A percentile compares a stretch with the other conserved stretches of the same genome.
These are phyloP conservation scores for Hordeum pubiflorum DNA, from an alignment of 202 grass and related monocot genomes.

Conservation along the genomic window DNA sequence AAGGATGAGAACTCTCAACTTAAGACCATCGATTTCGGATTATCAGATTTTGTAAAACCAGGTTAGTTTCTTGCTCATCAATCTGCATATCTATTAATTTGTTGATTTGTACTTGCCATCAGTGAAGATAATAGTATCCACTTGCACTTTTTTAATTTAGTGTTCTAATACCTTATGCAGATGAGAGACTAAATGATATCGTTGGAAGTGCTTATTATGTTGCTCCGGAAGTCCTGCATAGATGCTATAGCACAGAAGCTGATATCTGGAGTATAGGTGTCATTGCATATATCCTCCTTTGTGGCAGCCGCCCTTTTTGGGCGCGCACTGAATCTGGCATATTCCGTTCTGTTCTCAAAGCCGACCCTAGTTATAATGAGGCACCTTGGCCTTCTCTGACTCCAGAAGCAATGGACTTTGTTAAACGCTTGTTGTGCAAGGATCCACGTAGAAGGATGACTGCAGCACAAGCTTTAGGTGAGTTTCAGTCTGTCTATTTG, in stretches of 20 bases:
- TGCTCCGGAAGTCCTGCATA: constrained; percentile 75
- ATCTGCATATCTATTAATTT: neutral
- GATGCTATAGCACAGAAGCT: constrained; percentile 74
- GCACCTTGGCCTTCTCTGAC: constrained; percentile 67
- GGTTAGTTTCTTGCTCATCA: constrained; percentile 30
- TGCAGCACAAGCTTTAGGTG: constrained; percentile 68
- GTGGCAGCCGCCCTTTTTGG: constrained; percentile 79
- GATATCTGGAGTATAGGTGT: constrained; percentile 88
- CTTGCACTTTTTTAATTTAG: neutral
- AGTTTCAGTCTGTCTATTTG: constrained; percentile 8
- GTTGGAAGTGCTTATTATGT: constrained; percentile 86
- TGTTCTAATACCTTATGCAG: constrained; percentile 33
- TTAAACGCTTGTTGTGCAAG: constrained; percentile 72
- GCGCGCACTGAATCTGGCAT: constrained; percentile 81
- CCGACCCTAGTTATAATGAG: constrained; percentile 63
- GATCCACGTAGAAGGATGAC: constrained; percentile 79
- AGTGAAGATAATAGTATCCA: neutral
- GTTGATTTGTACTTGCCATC: neutral
- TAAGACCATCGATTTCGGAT: constrained; percentile 71
- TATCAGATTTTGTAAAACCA: constrained; percentile 82
- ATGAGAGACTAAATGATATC: constrained; percentile 78
- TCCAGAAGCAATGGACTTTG: constrained; percentile 71
- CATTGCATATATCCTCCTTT: constrained; percentile 77
- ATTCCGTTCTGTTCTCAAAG: constrained; percentile 71
- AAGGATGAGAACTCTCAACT: constrained; percentile 65